These are phyloP conservation scores for Fusarium bulbicola DNA, from an alignment of 2,329 filamentous ascomycete genomes.

Conservation along the genomic window DNA sequence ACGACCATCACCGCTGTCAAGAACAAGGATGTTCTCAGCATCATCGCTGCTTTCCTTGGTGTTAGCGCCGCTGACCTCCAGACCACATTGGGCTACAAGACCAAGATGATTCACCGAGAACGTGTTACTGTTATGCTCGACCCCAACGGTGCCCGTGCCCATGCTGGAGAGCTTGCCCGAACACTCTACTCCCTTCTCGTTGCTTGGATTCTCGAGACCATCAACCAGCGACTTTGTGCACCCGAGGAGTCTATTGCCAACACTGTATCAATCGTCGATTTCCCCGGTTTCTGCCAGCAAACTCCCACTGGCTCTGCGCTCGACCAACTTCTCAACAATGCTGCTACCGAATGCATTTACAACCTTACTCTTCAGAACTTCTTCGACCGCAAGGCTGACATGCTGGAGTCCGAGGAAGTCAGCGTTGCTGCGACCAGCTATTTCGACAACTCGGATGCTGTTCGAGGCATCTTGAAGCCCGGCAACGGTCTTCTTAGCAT, in stretches of 20 bases:
- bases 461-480: conserved; percentile 88
- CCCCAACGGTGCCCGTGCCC: conserved; percentile 85
- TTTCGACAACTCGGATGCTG: conserved; percentile 96
- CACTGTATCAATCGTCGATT: conserved; percentile 94
- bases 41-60: conserved; percentile 94
- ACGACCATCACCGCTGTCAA: conserved; percentile 87
- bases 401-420: conserved; percentile 94
- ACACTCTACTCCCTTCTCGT: conserved; percentile 95
- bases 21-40: conserved; percentile 88
- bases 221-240: conserved; percentile 90
- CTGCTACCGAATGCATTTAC: conserved; percentile 90
- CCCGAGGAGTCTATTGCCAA: conserved; percentile 89
- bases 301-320: conserved; percentile 84
- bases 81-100: conserved; percentile 91
- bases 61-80: conserved; percentile 84
- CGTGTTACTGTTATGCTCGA: conserved; percentile 99
- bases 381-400: conserved; percentile 92
- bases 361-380: conserved; percentile 95
- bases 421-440: conserved; percentile 91
- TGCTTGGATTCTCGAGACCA: conserved; percentile 90
- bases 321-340: conserved; percentile 94
- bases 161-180: conserved; percentile 92
- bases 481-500: conserved; percentile 95
- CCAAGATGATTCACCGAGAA: conserved; percentile 94
- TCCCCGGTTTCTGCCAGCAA: conserved; percentile 91